Evolutionary conservation across 345 rosid genomes (phyloP), one percentile per base, ranked within the genome.

Genomic region (Eutrema yunnanense): DNA sequence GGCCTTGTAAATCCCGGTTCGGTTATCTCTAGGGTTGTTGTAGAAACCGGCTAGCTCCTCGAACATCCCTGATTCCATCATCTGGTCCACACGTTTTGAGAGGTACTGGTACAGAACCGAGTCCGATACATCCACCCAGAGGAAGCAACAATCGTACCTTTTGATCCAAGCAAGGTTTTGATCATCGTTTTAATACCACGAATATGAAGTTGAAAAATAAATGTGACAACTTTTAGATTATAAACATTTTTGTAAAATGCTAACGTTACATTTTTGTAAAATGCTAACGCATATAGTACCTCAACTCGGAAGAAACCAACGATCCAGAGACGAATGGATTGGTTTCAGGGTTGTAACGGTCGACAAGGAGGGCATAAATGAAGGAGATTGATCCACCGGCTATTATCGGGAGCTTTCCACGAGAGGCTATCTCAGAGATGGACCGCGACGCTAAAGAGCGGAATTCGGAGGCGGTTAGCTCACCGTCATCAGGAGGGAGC

Each of bases 311-410:
- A 58, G 83, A 73, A 53, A 80, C 69, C 2, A 81, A 74, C 33
- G 71, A 56, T 6, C 76, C n/a, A 29, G 59, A 66, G 41, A 71
- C 50, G 30, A 86, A 89, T 7, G 83, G 88, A 72, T 82, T 76
- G 6, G 71, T 10, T 37, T 34, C 70, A 0, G 89, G 90, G 67
- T 84, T 71, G 63, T 82, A 88, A 46, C 65, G 34, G 4, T 78
- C 77, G 8, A 82, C 85, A 12, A 87, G 72, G 34, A 90, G 81
- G 22, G 92, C 84, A 61, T 93, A 87, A 4, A 89, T 68, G 79
- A 79, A 87, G 0, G 97, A 87, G 81, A 86, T 93, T 8, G 97
- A 90, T 48, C 98, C 97, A 9, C 98, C 98, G 3, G 81, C 96
- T 33, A 93, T 68, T 33, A 93, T 66, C 2, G 97, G 98, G 42